Percentiles rank a stretch among this genome's conserved stretches.
These are phyloP conservation scores for Magnaporthiopsis poae DNA, from an alignment of 2,329 filamentous ascomycete genomes.

Conservation along the genomic window DNA sequence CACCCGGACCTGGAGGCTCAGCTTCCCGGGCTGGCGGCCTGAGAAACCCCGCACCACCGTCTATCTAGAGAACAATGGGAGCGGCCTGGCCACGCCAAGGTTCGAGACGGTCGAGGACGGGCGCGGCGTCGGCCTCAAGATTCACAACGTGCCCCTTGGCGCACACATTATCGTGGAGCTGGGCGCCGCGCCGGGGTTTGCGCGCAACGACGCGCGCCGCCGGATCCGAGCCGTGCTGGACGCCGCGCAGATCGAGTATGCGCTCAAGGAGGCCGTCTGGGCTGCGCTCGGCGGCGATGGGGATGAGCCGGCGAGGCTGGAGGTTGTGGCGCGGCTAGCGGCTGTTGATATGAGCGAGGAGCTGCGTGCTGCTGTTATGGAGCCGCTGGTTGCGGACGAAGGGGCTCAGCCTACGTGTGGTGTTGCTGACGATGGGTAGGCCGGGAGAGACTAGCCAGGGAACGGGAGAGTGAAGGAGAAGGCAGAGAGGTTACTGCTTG, in stretches of 20 bases:
- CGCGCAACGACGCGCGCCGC: not conserved
- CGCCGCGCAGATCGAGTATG: conserved; percentile 7
- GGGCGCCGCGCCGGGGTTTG: not conserved
- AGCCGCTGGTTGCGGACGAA: conserved; percentile 3
- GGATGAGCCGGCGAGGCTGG: not conserved
- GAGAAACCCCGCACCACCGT: not conserved
- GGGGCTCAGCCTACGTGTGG: too few relatives aligned
- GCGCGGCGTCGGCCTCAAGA: not conserved
- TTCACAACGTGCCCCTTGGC: not conserved
- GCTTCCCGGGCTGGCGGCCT: not conserved
- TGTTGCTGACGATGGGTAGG: too few relatives aligned
- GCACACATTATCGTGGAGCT: conserved; percentile 3
- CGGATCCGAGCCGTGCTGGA: not conserved
- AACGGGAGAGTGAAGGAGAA: too few relatives aligned
- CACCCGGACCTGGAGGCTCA: not conserved
- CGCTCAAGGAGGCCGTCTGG: conserved; percentile 8
- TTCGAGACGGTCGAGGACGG: not conserved
- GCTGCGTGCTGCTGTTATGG: conserved; percentile 1
- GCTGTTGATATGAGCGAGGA: not conserved
- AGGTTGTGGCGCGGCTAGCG: not conserved
- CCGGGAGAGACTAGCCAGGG: too few relatives aligned
- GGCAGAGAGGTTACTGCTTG: too few relatives aligned
- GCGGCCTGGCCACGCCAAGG: not conserved
- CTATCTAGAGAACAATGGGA: not conserved
- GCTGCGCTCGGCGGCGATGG: not conserved